phyloP scores from a whole-genome alignment of 2,329 filamentous ascomycete genomes.

The Trichoderma brevicompactum region DNA sequence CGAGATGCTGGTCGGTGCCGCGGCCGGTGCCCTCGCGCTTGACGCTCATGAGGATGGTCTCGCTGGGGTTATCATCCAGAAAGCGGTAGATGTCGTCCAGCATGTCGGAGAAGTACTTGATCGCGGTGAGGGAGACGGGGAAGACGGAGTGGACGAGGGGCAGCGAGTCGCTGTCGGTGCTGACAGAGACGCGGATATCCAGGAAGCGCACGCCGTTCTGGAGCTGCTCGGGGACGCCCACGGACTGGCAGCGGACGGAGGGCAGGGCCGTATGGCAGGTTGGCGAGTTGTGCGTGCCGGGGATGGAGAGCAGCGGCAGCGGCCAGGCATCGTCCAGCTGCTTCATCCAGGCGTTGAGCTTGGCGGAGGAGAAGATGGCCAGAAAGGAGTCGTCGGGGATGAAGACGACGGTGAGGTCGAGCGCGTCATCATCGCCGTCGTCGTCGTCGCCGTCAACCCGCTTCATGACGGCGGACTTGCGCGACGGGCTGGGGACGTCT shows the following conservation, averaged over 20 bases:
- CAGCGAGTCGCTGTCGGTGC: slow-evolving; percentile 64
- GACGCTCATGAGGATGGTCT: slow-evolving; percentile 82
- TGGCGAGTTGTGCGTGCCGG: slow-evolving; percentile 93
- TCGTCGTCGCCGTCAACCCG: slow-evolving; percentile 46
- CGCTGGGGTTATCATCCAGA: slow-evolving; percentile 74
- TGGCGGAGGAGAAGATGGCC: slow-evolving; percentile 71
- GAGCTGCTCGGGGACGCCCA: slow-evolving; percentile 76
- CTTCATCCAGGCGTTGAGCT: slow-evolving; percentile 79
- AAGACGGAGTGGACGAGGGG: slow-evolving; percentile 89
- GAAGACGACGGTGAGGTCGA: slow-evolving; percentile 70
- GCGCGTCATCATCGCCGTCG: slow-evolving; percentile 48
- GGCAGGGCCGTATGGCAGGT: slow-evolving; percentile 84
- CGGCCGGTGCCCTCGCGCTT: slow-evolving; percentile 90
- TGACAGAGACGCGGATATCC: slow-evolving; percentile 75
- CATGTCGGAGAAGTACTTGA: slow-evolving; percentile 76
- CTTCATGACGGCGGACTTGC: slow-evolving; percentile 64
- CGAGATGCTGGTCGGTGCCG: slow-evolving; percentile 78
- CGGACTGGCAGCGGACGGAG: slow-evolving; percentile 90
- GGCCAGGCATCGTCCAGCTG: slow-evolving; percentile 72
- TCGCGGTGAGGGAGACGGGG: slow-evolving; percentile 81
- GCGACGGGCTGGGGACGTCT: slow-evolving; percentile 68
- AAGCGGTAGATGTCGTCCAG: slow-evolving; percentile 74
- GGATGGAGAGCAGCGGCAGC: slow-evolving; percentile 82
- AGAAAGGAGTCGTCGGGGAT: slow-evolving; percentile 59
- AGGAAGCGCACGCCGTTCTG: slow-evolving; percentile 92